Evolutionary conservation across 2,329 filamentous ascomycete genomes (phyloP), one percentile per base, ranked within the genome.

Genomic region (Emmonsia crescens): DNA sequence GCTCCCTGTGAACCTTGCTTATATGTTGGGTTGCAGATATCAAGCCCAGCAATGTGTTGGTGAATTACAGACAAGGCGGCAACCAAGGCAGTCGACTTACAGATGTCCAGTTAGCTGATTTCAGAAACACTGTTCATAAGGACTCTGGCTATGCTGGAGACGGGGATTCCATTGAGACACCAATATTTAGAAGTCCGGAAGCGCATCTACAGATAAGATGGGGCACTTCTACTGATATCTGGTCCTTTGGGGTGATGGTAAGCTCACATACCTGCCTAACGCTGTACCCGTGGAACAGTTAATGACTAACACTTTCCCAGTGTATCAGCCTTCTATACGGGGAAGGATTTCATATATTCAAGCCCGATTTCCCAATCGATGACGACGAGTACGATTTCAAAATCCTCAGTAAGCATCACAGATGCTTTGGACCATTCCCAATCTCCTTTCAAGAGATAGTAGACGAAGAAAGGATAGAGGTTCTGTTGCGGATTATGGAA

Each of bases 361-460:
- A 67, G 44, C 63, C 64, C 1, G 56, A 64, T 29, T 63, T 64
- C 31, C 56, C 62, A 44, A 59, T 44, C 14, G 62, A 62, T 21
- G 46, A 68, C 31, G 64, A 68, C n/a, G 58, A 64, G n/a, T 68
- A 68, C 40, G 62, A 65, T 46, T 29, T 67, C 14, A 51, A 65
- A 36, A 66, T 67, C 5, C 64, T 68, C 46, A 40, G 52, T n/a
- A 66, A 66, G 59, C 60, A 68, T 49, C 62, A 67, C 33, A 52
- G 58, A 42, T 67, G 64, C 55, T 68, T 67, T 60, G 65, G 65
- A 14, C 61, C 66, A 29, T 59, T 64, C 60, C 64, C 66, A 38
- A 33, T 12, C 55, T 79, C 69, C n/a, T 65, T 63, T 57, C 33
- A 52, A 46, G 64, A 68, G 44, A 62, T 68, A 54, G 63, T 59